Evolutionary conservation across 352 stramenopile species (phyloP).

Genomic region (Phytophthora multivora): DNA sequence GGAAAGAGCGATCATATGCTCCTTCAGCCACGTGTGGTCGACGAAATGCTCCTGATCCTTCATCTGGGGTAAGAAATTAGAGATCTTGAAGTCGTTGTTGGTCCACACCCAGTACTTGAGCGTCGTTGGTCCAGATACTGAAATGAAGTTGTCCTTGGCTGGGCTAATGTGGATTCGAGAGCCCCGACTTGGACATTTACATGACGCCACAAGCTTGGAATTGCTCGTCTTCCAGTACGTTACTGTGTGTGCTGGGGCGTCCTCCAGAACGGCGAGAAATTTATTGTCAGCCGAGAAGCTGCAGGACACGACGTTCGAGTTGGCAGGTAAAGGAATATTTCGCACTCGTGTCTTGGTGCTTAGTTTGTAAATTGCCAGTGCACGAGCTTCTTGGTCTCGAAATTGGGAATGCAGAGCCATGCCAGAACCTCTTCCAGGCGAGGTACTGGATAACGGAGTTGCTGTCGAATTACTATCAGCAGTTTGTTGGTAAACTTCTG

Average conservation of each 20-base stretch:
- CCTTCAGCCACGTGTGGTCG: slow-evolving; percentile 76
- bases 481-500: slow-evolving; percentile 51
- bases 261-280: slow-evolving; percentile 72
- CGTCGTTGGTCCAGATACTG: slow-evolving; percentile 74
- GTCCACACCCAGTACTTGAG: slow-evolving; percentile 83
- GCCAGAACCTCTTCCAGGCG: slow-evolving; percentile 10
- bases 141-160: slow-evolving; percentile 72
- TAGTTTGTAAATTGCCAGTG: slow-evolving; percentile 72
- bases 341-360: slow-evolving; percentile 46
- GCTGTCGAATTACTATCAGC: not conserved
- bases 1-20: slow-evolving; percentile 75
- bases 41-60: slow-evolving; percentile 86
- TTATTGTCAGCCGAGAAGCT: slow-evolving; percentile 80
- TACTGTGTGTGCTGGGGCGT: slow-evolving; percentile 70
- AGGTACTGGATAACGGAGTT: slow-evolving; percentile 2
- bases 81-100: slow-evolving; percentile 79
- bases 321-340: slow-evolving; percentile 50
- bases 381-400: slow-evolving; percentile 47
- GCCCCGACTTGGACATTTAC: slow-evolving; percentile 71
- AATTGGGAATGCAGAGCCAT: slow-evolving; percentile 13
- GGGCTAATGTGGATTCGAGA: slow-evolving; percentile 74
- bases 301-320: slow-evolving; percentile 68
- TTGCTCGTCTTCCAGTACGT: slow-evolving; percentile 86
- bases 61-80: slow-evolving; percentile 73
- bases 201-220: slow-evolving; percentile 70